These are phyloP conservation scores for Vachellia pachyceras DNA, from an alignment of 306 rosid species.

Conservation along the genomic window DNA sequence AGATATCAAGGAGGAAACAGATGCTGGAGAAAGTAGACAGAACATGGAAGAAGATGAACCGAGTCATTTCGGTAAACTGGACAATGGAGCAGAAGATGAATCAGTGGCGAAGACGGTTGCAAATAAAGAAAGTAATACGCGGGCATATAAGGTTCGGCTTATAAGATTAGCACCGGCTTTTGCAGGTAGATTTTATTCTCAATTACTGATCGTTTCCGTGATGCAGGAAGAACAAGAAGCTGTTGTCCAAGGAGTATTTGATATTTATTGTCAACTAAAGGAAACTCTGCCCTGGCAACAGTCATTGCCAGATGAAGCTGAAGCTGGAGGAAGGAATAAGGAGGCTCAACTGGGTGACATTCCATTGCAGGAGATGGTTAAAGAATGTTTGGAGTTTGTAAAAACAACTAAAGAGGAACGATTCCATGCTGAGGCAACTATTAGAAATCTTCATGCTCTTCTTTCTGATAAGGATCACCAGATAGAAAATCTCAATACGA, in stretches of 20 bases:
- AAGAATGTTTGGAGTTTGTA: conserved; percentile 64
- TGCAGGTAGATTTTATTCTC: conserved; percentile 6
- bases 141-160: conserved; percentile 54
- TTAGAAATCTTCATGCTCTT: conserved; percentile 51
- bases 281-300: conserved; percentile 44
- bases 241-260: conserved; percentile 53
- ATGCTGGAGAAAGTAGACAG: conserved; percentile 39
- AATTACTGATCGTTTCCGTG: conserved; percentile 5
- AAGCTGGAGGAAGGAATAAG: conserved; percentile 37
- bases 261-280: conserved; percentile 64
- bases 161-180: conserved; percentile 15
- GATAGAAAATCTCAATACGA: conserved; percentile 70
- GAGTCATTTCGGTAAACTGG: conserved; percentile 39
- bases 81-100: conserved; percentile 44
- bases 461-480: conserved; percentile 65
- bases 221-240: conserved; percentile 69
- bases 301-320: conserved; percentile 33
- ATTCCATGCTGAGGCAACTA: conserved; percentile 43
- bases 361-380: conserved; percentile 51
- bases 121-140: conserved; percentile 53
- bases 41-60: conserved; percentile 44
- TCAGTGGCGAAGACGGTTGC: conserved; percentile 43
- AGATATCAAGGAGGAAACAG: conserved; percentile 54
- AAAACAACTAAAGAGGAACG: conserved; percentile 55
- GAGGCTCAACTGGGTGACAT: conserved; percentile 35